phyloP scores from a whole-genome alignment of 352 stramenopile species.

The Globisporangium abappressorium region DNA sequence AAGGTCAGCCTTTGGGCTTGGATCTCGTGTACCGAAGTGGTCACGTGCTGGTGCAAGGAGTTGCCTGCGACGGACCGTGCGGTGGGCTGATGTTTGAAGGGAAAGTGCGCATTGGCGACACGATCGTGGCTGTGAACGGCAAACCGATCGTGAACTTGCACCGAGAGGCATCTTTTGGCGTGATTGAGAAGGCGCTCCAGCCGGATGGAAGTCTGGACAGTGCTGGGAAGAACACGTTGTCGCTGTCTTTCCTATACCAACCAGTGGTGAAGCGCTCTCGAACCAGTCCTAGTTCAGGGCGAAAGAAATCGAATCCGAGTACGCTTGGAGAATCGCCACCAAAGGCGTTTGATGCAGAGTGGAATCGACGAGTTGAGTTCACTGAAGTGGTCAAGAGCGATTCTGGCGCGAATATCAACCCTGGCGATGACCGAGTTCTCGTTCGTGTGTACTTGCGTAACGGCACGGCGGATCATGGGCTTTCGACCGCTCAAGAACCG shows the following conservation, averaged over 20 bases:
- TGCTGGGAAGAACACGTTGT: conserved; percentile 32
- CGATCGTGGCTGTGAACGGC: conserved; percentile 69
- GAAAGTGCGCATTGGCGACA: conserved; percentile 76
- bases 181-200: conserved; percentile 64
- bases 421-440: conserved; percentile 38
- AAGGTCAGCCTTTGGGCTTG: conserved; percentile 61
- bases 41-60: conserved; percentile 71
- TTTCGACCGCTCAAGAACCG: conserved; percentile 73
- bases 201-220: conserved; percentile 20
- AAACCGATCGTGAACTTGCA: conserved; percentile 83
- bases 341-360: conserved; percentile 66
- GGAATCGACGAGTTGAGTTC: conserved; percentile 83
- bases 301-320: conserved; percentile 9
- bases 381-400: conserved; percentile 42
- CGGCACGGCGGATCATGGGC: conserved; percentile 68
- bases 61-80: conserved; percentile 64
- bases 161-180: conserved; percentile 69
- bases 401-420: conserved; percentile 8
- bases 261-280: conserved; percentile 22
- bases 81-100: conserved; percentile 57
- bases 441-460: conserved; percentile 77
- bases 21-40: conserved; percentile 80
- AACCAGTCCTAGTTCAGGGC: background rate
- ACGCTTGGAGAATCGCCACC: conserved; percentile 2
- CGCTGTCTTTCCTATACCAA: conserved; percentile 72